These are phyloP conservation scores for Hymenoscyphus salicellus DNA, from an alignment of 2,329 filamentous ascomycete genomes.

Conservation along the genomic window DNA sequence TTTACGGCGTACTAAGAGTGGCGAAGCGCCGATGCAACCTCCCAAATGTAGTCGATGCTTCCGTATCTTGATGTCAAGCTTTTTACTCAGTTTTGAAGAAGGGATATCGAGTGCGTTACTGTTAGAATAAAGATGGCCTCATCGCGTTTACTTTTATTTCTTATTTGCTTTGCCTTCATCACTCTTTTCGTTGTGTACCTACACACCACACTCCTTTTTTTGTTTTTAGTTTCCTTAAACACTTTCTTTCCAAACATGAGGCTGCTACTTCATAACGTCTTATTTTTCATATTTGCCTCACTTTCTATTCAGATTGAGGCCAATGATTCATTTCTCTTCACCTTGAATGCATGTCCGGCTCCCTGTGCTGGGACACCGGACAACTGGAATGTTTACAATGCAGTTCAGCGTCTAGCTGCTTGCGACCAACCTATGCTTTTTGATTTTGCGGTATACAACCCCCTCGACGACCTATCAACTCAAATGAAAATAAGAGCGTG, in stretches of 20 bases:
- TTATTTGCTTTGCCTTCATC: too few species aligned
- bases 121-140: too few species aligned
- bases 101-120: too few species aligned
- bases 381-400: conserved; percentile 21
- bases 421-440: conserved; percentile 21
- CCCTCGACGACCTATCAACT: conserved; percentile 14
- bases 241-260: neutral
- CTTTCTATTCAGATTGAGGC: neutral
- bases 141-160: too few species aligned
- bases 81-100: neutral
- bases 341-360: neutral
- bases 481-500: conserved; percentile 18
- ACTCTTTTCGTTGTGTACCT: too few species aligned
- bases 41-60: neutral
- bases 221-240: neutral
- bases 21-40: neutral
- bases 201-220: too few species aligned
- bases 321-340: neutral
- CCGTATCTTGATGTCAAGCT: neutral
- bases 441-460: conserved; percentile 21
- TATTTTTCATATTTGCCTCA: neutral
- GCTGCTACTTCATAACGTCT: neutral
- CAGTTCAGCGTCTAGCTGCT: conserved; percentile 14
- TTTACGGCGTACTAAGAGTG: neutral
- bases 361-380: neutral